Evolutionary conservation across 305 asterid genomes (phyloP).

Genomic region (Fraxinus velutina): DNA sequence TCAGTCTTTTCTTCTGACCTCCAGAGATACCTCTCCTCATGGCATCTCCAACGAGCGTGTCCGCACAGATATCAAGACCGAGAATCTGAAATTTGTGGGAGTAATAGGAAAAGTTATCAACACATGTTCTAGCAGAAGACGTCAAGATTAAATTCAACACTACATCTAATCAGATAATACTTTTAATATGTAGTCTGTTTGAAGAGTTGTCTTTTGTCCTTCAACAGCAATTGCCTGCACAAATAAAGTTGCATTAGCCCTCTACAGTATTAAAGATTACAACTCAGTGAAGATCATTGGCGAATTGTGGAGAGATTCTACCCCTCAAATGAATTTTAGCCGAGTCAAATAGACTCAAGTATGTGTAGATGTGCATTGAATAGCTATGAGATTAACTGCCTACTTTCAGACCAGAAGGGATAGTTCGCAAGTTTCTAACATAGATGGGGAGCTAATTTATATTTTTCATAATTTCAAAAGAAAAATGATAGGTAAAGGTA

Average conservation of each 20-base stretch:
- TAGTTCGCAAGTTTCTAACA: neutral
- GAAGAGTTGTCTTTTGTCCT: slow-evolving; percentile 60
- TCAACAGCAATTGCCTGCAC: slow-evolving; percentile 69
- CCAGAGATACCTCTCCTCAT: slow-evolving; percentile 46
- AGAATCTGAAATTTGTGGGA: slow-evolving; percentile 26
- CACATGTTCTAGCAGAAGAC: neutral
- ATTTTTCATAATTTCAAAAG: neutral
- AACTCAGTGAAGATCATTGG: neutral
- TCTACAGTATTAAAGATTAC: neutral
- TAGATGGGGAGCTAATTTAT: neutral
- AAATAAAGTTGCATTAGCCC: slow-evolving; percentile 3
- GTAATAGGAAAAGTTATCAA: neutral
- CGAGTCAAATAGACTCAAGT: neutral
- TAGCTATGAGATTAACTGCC: neutral
- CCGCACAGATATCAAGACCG: slow-evolving; percentile 40
- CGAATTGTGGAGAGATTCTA: neutral
- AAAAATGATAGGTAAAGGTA: neutral
- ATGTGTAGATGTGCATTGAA: neutral
- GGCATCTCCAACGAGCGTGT: slow-evolving; percentile 33
- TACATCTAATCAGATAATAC: slow-evolving; percentile 23
- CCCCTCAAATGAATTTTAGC: neutral
- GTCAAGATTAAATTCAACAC: neutral
- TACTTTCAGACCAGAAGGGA: neutral
- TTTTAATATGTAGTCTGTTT: slow-evolving; percentile 61
- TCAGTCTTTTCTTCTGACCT: slow-evolving; percentile 41